Base-by-base conservation (phyloP, 441 rosid genomes). In the Populus tomentosa region DNA sequence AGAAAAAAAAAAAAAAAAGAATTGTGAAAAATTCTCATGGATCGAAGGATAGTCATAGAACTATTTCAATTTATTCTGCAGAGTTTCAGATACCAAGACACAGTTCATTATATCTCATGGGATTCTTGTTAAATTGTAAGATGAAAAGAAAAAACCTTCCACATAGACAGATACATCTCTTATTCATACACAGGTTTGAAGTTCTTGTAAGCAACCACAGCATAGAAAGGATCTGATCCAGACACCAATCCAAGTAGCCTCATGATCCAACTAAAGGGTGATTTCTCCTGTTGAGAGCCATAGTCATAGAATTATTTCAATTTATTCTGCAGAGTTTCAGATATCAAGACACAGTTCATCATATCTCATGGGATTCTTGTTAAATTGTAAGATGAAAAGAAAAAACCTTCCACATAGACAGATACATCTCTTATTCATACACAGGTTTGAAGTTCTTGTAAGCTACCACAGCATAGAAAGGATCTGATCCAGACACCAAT, bases 391-490 rank as follows among this genome's bases (percentile, higher is more conserved):
- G 6, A 46, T 46, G 53, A 46, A 11, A 13, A 59, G n/a, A 16
- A 59, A 73, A 33, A 5, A 72, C 23, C 30, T 62, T 16, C 20
- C 69, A 33, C 9, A 2, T 53, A 59, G 7, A 74, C 75, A 42
- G 78, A 74, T 28, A 85, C 30, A 28, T 40, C 28, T 26, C 36
- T 80, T 75, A 89, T 75, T 91, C 92, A 77, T 88, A 80, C 40
- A 86, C 69, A 78, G 96, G 92, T 77, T 90, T 92, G 85, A 93
- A 89, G 84, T 90, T 95, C 86, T 87, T 93, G 81, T 92, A 86
- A 79, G 98, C 92, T 73, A 95, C 82, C 3, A 92, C 90, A 8
- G 97, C 98, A 82, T 88, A 89, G 81, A 95, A 92, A 79, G 99
- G 97, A 73, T 95, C 94, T 10, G 91, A 82, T 69, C 89, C 87